These are phyloP conservation scores for Acidomyces sp. DNA, from an alignment of 495 filamentous ascomycete genomes.

Conservation along the genomic window DNA sequence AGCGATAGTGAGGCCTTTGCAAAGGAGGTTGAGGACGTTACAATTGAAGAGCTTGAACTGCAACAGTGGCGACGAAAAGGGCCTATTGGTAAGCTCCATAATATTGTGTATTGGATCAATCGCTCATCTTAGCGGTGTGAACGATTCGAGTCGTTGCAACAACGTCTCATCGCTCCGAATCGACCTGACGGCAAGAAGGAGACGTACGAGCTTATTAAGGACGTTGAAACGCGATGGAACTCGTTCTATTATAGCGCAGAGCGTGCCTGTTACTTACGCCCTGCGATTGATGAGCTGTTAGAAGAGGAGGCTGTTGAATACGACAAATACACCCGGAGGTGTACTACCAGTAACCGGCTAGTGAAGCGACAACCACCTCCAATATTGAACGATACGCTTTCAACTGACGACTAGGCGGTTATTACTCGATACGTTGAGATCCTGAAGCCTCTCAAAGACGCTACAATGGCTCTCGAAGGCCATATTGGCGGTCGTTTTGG, in stretches of 20 bases:
- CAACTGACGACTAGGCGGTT: constrained; percentile 6
- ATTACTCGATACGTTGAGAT: constrained; percentile 7
- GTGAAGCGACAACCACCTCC: constrained; percentile 2
- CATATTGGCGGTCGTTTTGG: constrained; percentile 4
- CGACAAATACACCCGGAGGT: background rate
- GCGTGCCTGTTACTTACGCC: constrained; percentile 10
- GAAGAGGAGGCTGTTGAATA: background rate
- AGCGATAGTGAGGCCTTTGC: constrained; percentile 3
- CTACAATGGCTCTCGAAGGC: constrained; percentile 10
- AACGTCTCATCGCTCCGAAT: constrained; percentile 1
- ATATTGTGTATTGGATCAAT: constrained; percentile 11
- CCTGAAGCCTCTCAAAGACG: constrained; percentile 9
- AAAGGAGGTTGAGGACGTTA: background rate
- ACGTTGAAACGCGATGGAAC: constrained; percentile 14
- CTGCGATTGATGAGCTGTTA: constrained; percentile 8
- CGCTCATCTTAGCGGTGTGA: constrained; percentile 8
- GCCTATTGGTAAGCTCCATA: constrained; percentile 17
- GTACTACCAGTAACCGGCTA: background rate
- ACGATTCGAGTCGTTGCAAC: background rate
- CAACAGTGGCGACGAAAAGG: constrained; percentile 12
- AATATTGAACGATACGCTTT: constrained; percentile 5
- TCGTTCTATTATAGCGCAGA: constrained; percentile 5
- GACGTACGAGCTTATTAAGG: constrained; percentile 6
- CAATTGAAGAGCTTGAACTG: constrained; percentile 1
- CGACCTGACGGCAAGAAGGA: constrained; percentile 7